Conservation (phyloP, 2,329 filamentous ascomycete species). For the Nigrospora oryzae region DNA sequence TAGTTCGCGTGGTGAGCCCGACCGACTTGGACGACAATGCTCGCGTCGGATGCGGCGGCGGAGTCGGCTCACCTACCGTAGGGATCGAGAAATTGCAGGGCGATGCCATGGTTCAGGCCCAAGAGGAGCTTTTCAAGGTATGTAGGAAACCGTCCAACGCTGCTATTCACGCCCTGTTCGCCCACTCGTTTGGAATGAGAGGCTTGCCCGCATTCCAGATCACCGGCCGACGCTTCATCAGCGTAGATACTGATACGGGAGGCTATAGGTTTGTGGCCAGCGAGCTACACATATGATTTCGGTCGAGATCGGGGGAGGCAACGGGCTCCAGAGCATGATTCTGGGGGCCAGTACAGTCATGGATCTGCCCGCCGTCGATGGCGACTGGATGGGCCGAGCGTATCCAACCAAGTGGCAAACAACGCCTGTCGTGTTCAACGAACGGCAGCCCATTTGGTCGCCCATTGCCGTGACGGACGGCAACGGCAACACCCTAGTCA, state of each 20-base stretch:
- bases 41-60: conserved; percentile 46
- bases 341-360: conserved; percentile 45
- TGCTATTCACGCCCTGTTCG: no score
- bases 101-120: conserved; percentile 44
- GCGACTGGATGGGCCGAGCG: conserved; percentile 49
- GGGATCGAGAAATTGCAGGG: conserved; percentile 51
- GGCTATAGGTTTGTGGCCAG: conserved; percentile 18
- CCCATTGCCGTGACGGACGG: conserved; percentile 41
- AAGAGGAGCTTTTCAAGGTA: conserved; percentile 40
- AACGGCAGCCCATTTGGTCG: conserved; percentile 30
- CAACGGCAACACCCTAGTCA: conserved; percentile 26
- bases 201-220: no score
- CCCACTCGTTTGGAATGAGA: no score
- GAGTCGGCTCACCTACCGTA: conserved; percentile 51
- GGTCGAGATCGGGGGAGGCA: conserved; percentile 59
- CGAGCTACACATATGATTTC: conserved; percentile 49
- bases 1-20: conserved; percentile 42
- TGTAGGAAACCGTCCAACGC: no score
- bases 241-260: no score
- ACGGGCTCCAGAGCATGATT: conserved; percentile 51
- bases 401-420: conserved; percentile 49
- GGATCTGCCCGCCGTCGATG: conserved; percentile 41
- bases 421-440: conserved; percentile 41
- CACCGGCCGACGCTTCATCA: no score
- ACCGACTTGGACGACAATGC: conserved; percentile 40